phyloP scores from a whole-genome alignment of 2,329 filamentous ascomycete genomes.

The Chrysosporium queenslandicum region DNA sequence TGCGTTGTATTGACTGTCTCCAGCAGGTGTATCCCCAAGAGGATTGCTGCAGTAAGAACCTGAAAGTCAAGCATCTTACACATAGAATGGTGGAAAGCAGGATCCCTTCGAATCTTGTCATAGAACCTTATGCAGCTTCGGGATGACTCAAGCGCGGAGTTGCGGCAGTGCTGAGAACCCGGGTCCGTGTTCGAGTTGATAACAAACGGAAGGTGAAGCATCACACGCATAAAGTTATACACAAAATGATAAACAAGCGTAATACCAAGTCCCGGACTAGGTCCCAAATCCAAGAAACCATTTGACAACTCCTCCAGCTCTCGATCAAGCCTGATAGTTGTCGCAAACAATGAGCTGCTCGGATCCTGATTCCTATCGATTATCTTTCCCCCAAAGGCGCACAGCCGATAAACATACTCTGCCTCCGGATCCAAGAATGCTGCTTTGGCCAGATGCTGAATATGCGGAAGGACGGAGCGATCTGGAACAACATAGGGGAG shows the following conservation, averaged over 20 bases:
- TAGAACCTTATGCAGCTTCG: constrained; percentile 35
- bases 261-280: neutral
- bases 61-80: constrained; percentile 43
- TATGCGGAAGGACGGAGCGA: constrained; percentile 24
- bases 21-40: constrained; percentile 37
- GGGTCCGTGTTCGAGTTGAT: constrained; percentile 31
- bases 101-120: constrained; percentile 24
- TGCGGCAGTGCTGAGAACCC: constrained; percentile 33
- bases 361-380: constrained; percentile 36
- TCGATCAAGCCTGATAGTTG: constrained; percentile 35
- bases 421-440: constrained; percentile 20
- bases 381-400: constrained; percentile 31
- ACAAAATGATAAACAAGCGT: constrained; percentile 31
- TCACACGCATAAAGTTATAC: constrained; percentile 31
- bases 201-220: constrained; percentile 42
- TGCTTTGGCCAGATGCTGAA: constrained; percentile 20
- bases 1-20: constrained; percentile 26
- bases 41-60: constrained; percentile 39
- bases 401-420: constrained; percentile 26
- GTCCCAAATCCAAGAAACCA: constrained; percentile 10
- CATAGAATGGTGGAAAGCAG: constrained; percentile 20
- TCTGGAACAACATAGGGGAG: constrained; percentile 39
- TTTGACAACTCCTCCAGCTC: constrained; percentile 29
- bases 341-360: constrained; percentile 28
- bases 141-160: constrained; percentile 34